Base-by-base conservation (phyloP, 176 grass and related monocot species). In the Metroxylon sagu region DNA sequence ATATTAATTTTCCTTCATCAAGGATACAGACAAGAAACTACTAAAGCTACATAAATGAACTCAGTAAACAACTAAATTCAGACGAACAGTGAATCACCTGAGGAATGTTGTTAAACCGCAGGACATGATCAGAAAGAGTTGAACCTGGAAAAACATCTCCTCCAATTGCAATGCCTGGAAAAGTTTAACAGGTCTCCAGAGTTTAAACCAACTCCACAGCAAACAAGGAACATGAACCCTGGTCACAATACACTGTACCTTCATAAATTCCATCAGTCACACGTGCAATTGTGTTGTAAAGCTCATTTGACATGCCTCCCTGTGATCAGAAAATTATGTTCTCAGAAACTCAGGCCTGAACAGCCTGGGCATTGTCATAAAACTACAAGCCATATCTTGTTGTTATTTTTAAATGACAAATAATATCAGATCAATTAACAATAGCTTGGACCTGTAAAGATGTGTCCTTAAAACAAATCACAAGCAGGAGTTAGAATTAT, bases 181-280 rank as follows among this genome's bases (percentile, higher is more conserved):
- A 70, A 51, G 21, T 72, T 60, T 26, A 54, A 59, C 21, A 6
- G 39, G 26, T 4, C 3, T 39, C 18, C 6, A 55, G 18, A 39
- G 19, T 14, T 56, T 16, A 56, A 19, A 54, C 29, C 26, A 43
- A 31, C 14, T 31, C 12, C 31, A 2, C 17, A 25, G 4, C 54
- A 68, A 30, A 43, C 5, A 6, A 56, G 39, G 18, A 51, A 6
- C 5, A 12, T 15, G 15, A 10, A 68, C 29, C 16, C 5, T 56
- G 27, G 1, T 1, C 4, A 23, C 28, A 51, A 6, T 31, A 64
- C 18, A 56, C 28, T 7, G 48, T 83, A 92, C 93, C 93, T 92
- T 98, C 93, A 83, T 98, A 98, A 85, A 98, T 92, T 77, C 93
- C 93, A 85, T 98, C 82, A 25, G 93, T 98, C 58, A 98, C 93